These are phyloP conservation scores for Arthrobotrys megalospora DNA, from an alignment of 2,329 filamentous ascomycete species.

Conservation along the genomic window DNA sequence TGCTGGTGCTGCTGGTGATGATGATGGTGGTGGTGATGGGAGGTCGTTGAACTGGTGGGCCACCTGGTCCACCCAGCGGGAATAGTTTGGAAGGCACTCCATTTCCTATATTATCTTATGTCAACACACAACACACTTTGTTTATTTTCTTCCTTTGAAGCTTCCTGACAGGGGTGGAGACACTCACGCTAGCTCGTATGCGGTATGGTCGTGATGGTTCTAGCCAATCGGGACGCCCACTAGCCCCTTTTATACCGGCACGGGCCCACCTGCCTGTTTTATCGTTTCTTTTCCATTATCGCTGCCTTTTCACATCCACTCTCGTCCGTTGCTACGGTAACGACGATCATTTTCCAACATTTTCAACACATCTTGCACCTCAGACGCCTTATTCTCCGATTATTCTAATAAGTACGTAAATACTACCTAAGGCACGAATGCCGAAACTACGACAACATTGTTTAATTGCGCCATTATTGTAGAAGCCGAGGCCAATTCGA, in stretches of 20 bases:
- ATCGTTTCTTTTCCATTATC: conserved; percentile 3
- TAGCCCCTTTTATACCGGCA: conserved; percentile 10
- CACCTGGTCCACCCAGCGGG: not conserved
- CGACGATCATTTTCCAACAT: not conserved
- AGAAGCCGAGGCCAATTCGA: no score
- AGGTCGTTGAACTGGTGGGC: not conserved
- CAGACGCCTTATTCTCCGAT: not conserved
- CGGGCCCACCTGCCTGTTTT: not conserved
- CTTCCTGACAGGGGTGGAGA: not conserved
- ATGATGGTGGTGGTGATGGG: not conserved
- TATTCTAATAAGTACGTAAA: no score
- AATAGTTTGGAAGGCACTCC: not conserved
- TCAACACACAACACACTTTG: conserved; percentile 20
- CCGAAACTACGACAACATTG: not conserved
- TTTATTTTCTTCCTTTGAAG: conserved; percentile 27
- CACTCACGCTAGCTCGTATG: not conserved
- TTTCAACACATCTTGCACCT: conserved; percentile 2
- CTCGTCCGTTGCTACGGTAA: conserved; percentile 6
- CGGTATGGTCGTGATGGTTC: not conserved
- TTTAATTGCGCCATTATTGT: no score
- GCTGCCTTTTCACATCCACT: not conserved
- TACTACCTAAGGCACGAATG: not conserved
- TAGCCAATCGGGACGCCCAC: not conserved
- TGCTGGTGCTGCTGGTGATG: not conserved
- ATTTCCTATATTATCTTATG: not conserved